Evolutionary conservation across 345 rosid species (phyloP), one percentile per base, ranked within the genome.

Genomic region (Lenwebbia sp.): DNA sequence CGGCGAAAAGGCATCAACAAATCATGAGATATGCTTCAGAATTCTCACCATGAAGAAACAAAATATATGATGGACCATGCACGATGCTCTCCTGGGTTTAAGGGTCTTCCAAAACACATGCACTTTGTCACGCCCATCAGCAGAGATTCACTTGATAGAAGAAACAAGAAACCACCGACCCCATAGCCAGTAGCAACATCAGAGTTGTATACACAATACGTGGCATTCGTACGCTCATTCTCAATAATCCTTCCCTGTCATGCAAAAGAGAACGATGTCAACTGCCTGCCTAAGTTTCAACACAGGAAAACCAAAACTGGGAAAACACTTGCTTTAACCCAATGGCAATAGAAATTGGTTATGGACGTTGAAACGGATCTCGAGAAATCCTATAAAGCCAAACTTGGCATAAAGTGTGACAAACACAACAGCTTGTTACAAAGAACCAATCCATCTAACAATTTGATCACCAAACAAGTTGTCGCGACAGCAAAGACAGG

Each of bases 131-230:
- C 97, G 44, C 94, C 95, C 99, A 96, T 97, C 87, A 96, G 90
- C 50, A 96, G 90, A 33, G 98, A 94, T 92, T 97, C 96, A 83
- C 98, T 88, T 0, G 98, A 93, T 87, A 96, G 96, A 87, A 97
- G 98, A 90, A 97, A 97, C 83, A 96, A 89, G 91, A 97, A 97
- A 82, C 94, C 94, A 58, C 99, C 99, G 26, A 96, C 99, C 82
- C 98, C 99, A 88, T 95, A 97, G 75, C 99, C 99, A 86, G 99
- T 97, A 55, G 99, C 98, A 84, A 93, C 95, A 92, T 96, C 98
- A 49, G 98, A 97, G 88, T 92, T 91, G 90, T 97, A 97, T 28
- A 94, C 94, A 74, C 98, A 96, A 55, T 92, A 95, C 1, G 97
- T 93, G 47, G 93, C 86, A 85, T 96, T 97, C 81, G 89, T 40